Conservation (phyloP, 106 monocot genomes). For the Dendrobium nobile region DNA sequence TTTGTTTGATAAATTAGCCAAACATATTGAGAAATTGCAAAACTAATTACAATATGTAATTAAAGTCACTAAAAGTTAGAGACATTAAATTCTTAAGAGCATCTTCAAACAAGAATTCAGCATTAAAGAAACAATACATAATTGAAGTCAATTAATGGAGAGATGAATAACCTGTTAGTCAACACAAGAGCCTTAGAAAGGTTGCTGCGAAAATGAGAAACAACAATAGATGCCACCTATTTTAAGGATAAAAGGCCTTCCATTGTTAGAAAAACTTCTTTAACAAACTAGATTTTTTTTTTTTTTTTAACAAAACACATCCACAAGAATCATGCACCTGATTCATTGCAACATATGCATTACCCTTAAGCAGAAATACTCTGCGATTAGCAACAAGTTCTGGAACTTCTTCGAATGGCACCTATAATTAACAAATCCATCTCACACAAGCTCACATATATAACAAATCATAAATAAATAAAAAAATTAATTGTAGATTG, state of each 20-base stretch:
- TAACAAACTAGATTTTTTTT: background rate
- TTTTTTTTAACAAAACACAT: background rate
- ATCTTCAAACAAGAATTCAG: background rate
- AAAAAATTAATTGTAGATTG: constrained; percentile 3
- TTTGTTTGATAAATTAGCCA: constrained; percentile 5
- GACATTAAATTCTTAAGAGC: background rate
- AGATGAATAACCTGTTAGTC: constrained; percentile 63
- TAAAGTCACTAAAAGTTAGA: background rate
- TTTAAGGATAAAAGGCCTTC: constrained; percentile 10
- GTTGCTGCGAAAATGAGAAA: constrained; percentile 70
- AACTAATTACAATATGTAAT: background rate
- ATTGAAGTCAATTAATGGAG: constrained; percentile 2
- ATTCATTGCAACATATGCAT: constrained; percentile 93
- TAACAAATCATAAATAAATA: constrained; percentile 1
- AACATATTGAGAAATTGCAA: background rate
- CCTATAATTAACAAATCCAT: constrained; percentile 27
- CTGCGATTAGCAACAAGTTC: constrained; percentile 75
- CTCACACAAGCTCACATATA: background rate
- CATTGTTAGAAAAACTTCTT: background rate
- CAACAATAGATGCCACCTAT: constrained; percentile 80
- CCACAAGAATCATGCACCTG: constrained; percentile 41
- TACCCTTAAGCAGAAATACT: constrained; percentile 81
- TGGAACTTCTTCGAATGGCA: constrained; percentile 91
- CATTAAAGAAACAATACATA: background rate
- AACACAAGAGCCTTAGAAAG: constrained; percentile 88